Conservation (phyloP, 257 asterid genomes). For the Capsicum pubescens region DNA sequence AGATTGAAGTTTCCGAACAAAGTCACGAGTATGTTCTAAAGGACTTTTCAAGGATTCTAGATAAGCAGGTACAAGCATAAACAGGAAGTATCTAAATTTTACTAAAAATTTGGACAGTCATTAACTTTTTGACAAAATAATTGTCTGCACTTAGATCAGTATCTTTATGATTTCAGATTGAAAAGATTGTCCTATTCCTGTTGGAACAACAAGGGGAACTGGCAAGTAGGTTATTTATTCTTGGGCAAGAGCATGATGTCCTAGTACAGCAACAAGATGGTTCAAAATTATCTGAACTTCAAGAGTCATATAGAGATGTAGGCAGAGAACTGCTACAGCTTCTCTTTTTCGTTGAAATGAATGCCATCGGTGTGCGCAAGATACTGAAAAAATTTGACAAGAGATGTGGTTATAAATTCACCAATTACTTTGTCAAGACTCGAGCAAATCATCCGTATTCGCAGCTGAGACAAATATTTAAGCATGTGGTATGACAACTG, state of each 20-base stretch:
- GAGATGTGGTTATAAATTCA: slow-evolving; percentile 82
- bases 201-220: slow-evolving; percentile 89
- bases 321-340: slow-evolving; percentile 88
- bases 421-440: slow-evolving; percentile 90
- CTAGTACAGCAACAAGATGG: slow-evolving; percentile 83
- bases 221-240: slow-evolving; percentile 71
- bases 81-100: background rate
- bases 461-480: slow-evolving; percentile 93
- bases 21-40: slow-evolving; percentile 77
- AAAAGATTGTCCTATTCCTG: slow-evolving; percentile 85
- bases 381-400: slow-evolving; percentile 95
- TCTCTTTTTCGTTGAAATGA: slow-evolving; percentile 81
- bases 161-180: slow-evolving; percentile 61
- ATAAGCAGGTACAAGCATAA: slow-evolving; percentile 65
- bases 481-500: slow-evolving; percentile 85
- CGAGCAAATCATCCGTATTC: slow-evolving; percentile 99
- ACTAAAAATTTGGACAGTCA: background rate
- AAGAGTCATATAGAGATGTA: slow-evolving; percentile 79
- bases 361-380: slow-evolving; percentile 90
- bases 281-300: slow-evolving; percentile 71
- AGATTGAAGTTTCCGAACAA: slow-evolving; percentile 67
- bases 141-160: background rate
- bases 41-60: slow-evolving; percentile 92
- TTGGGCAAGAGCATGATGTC: slow-evolving; percentile 63
- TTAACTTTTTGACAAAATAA: background rate